phyloP scores from a whole-genome alignment of 257 asterid species.

The Leonotis leonurus region DNA sequence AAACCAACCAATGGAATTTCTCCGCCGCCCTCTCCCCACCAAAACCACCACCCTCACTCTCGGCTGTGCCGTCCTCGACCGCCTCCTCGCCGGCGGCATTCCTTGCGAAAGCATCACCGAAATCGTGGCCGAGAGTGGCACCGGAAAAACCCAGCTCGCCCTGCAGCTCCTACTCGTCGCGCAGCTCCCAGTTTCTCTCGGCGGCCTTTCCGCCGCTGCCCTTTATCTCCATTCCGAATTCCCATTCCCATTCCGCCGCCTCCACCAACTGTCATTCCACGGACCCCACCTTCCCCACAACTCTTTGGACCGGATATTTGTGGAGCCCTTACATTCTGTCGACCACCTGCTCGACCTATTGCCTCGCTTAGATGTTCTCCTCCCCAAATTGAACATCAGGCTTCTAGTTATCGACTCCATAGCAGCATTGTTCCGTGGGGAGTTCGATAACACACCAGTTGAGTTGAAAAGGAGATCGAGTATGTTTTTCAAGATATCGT shows the following conservation, averaged over 20 bases:
- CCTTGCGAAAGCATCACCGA: conserved; percentile 80
- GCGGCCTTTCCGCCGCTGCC: conserved; percentile 78
- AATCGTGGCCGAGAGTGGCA: conserved; percentile 82
- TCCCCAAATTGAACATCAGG: conserved; percentile 39
- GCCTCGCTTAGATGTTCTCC: conserved; percentile 50
- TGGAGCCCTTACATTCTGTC: conserved; percentile 60
- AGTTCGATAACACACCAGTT: conserved; percentile 54
- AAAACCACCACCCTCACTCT: conserved; percentile 40
- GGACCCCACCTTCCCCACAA: conserved; percentile 28
- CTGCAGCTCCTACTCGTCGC: conserved; percentile 82
- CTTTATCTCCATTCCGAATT: conserved; percentile 84
- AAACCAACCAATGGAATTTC: conserved; percentile 60
- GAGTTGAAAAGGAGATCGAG: conserved; percentile 61
- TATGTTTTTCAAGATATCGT: conserved; percentile 64
- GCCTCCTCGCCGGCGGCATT: conserved; percentile 72
- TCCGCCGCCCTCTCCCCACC: conserved; percentile 41
- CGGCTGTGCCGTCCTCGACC: conserved; percentile 69
- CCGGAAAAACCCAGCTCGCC: conserved; percentile 87
- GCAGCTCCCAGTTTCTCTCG: conserved; percentile 61
- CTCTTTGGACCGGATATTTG: conserved; percentile 42
- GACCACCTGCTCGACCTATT: conserved; percentile 86
- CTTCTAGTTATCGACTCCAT: conserved; percentile 74
- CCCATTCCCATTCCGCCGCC: conserved; percentile 80
- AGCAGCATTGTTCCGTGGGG: conserved; percentile 80
- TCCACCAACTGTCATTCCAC: conserved; percentile 49